Evolutionary conservation across 768 basidiomycete genomes (phyloP), one percentile per base, ranked within the genome.

Genomic region (Agrocybe pediades): DNA sequence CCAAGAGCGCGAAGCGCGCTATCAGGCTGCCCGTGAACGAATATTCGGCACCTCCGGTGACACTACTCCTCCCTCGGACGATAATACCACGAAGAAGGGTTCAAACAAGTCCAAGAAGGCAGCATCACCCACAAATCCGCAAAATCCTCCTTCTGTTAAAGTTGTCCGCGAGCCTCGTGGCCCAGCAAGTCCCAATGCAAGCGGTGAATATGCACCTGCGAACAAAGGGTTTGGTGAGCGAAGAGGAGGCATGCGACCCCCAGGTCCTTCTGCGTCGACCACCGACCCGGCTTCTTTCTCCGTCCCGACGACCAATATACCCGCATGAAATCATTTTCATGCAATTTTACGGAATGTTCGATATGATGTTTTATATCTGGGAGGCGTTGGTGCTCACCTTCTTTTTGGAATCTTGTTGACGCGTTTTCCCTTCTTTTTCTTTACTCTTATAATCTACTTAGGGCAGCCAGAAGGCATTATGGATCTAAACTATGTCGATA

Each of bases 21-120:
- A 92, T 65, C 80, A 85, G 51, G 87, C 83, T 17, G 88, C 90
- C 2, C 73, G 90, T 23, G 82, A 86, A 50, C 78, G 90, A 19
- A 91, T 92, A 48, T 92, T 91, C 55, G 83, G 84, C 3, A 60
- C 58, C 23, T 55, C 58, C 3, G 62, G 48, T 23, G 60, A 54
- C 8, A 56, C 53, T 15, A 27, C 53, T 1, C 24, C 44, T 17
- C 51, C 43, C n/a, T 25, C 27, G 7, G 41, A 33, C 27, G 56
- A 58, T 41, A 58, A 53, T 36, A n/a, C 13, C 3, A n/a, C 13
- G 52, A 51, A 42, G 25, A 51, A 54, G 30, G 41, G 23, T 23
- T 42, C 57, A 15, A 9, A n/a, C n/a, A n/a, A 46, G 8, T 15
- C 41, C 23, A 54, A 40, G 25, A 46, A 50, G 19, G 5, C 48